These are phyloP conservation scores for Pelargonium australe DNA, from an alignment of 441 rosid genomes.

Conservation along the genomic window DNA sequence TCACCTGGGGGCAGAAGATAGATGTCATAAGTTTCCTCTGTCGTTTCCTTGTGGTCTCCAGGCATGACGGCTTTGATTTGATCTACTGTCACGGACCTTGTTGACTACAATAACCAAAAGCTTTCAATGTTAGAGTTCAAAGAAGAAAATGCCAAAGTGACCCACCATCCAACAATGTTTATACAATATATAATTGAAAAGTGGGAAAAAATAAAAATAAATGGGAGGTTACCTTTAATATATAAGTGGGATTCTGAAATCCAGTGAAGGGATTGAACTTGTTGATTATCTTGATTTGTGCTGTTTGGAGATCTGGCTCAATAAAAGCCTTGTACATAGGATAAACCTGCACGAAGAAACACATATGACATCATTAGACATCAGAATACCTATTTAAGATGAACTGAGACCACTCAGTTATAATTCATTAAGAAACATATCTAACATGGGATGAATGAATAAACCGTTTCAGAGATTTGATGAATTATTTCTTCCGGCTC, in stretches of 20 bases:
- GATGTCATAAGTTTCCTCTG: conserved; percentile 93
- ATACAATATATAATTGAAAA: conserved; percentile 13
- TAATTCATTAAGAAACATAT: conserved; percentile 14
- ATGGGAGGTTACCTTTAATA: conserved; percentile 53
- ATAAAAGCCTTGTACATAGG: conserved; percentile 99
- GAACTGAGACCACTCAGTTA: conserved; percentile 17
- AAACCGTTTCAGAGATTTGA: conserved; percentile 94
- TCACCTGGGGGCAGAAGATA: conserved; percentile 98
- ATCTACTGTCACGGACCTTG: conserved; percentile 61
- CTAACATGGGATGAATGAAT: conserved; percentile 21
- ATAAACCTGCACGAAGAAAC: conserved; percentile 54
- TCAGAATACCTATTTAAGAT: neutral
- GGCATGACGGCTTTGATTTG: conserved; percentile 66
- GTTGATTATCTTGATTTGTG: conserved; percentile 86
- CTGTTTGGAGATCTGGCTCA: conserved; percentile 93
- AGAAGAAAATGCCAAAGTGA: conserved; percentile 14
- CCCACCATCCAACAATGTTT: neutral
- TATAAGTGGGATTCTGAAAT: conserved; percentile 90
- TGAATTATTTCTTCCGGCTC: conserved; percentile 98
- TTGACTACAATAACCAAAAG: conserved; percentile 54
- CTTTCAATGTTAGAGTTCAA: conserved; percentile 21
- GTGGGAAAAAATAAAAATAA: conserved; percentile 1
- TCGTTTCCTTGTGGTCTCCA: conserved; percentile 49
- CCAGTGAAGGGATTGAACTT: conserved; percentile 95
- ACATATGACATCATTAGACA: neutral